phyloP scores from a whole-genome alignment of 2,329 filamentous ascomycete species.

The Colletotrichum euphorbiae region DNA sequence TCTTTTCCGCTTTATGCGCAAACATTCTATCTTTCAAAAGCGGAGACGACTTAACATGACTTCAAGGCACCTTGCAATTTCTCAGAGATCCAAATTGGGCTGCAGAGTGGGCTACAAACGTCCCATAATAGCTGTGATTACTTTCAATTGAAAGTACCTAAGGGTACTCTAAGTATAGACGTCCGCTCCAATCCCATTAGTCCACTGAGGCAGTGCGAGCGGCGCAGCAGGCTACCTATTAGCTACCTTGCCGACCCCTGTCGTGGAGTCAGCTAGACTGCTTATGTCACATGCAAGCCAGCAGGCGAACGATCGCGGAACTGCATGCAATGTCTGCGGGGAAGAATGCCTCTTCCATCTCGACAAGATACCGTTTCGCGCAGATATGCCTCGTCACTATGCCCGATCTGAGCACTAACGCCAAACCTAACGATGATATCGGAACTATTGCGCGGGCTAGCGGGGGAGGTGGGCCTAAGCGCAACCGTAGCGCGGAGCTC shows the following conservation, averaged over 20 bases:
- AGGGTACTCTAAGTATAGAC: background rate
- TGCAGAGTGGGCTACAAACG: background rate
- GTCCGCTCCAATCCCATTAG: background rate
- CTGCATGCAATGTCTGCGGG: background rate
- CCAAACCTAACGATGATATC: background rate
- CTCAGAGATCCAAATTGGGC: background rate
- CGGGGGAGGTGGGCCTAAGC: background rate
- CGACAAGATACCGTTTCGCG: background rate
- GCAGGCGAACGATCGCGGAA: background rate
- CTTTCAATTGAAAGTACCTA: background rate
- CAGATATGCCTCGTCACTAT: background rate
- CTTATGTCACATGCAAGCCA: constrained; percentile 1
- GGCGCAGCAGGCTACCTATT: background rate
- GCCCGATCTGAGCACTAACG: background rate
- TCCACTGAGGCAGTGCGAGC: background rate
- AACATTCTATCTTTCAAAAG: background rate
- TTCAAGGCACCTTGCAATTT: background rate
- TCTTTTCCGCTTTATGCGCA: background rate
- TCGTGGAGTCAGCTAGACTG: background rate
- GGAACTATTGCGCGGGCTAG: background rate
- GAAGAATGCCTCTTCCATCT: background rate
- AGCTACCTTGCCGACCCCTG: background rate
- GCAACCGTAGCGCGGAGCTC: background rate
- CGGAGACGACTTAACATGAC: background rate
- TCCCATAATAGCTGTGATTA: background rate